Base-by-base conservation (phyloP, 768 basidiomycete genomes). In the Hygrophorus pudorinus region DNA sequence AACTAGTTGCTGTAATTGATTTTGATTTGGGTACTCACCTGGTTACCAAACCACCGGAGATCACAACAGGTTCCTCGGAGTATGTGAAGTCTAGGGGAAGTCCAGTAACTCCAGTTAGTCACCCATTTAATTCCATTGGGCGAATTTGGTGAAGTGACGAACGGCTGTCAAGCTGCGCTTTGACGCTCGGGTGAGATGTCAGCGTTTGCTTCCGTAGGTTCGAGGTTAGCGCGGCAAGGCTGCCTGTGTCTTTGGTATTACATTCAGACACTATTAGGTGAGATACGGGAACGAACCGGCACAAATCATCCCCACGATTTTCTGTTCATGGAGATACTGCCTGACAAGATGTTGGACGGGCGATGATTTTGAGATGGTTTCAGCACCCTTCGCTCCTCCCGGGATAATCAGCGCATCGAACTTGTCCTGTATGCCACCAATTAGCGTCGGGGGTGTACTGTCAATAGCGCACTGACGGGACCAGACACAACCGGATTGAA, bases 251-350 rank as follows among this genome's bases (percentile, higher is more conserved):
- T 14, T 11, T 13, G 16, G 17, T 13, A 27, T 29, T 38, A 41
- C 12, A 44, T 21, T 7, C n/a, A 5, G 29, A 14, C 28, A 12
- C 12, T 24, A 31, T 18, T 34, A 27, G 20, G 44, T 36, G 29
- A 18, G 27, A n/a, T 3, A 16, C 12, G 8, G 6, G 2, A 5
- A 58, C 70, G 28, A 42, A 80, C 86, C 86, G 41, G 87, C 87
- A 54, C 87, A 90, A 37, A 89, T 86, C 86, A 89, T 87, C 1
- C 78, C 87, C 18, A 90, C 81, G 20, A 72, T 54, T 54, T 80
- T 84, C 11, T 65, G 68, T 18, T 63, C 50, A 17, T 67, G 57
- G 36, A 84, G 56, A 53, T 77, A 88, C 16, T 67, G 60, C 44
- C 69, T 65, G 10, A 89, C 72, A 8, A 87, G 67, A 0, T 68